These are phyloP conservation scores for Sarocladium oryzae DNA, from an alignment of 2,329 filamentous ascomycete species.

Conservation along the genomic window DNA sequence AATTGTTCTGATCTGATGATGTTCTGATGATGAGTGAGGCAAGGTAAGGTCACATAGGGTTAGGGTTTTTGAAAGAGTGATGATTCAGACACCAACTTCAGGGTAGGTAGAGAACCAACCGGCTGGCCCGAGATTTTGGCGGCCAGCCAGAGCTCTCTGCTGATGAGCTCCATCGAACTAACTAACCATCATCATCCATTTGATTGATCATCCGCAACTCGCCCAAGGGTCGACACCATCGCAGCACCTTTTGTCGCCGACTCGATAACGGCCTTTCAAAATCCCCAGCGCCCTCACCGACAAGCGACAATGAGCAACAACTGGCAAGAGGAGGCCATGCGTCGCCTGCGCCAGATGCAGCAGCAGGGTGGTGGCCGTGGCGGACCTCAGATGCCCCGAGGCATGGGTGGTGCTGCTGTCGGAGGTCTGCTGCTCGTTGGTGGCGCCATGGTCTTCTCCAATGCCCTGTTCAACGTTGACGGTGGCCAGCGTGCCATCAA, in stretches of 20 bases:
- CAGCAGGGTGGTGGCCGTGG: conserved; percentile 37
- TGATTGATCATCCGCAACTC: too few species aligned
- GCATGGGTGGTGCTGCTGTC: conserved; percentile 32
- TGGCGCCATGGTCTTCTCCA: conserved; percentile 46
- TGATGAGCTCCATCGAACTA: conserved; percentile 2
- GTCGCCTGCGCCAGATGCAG: conserved; percentile 43
- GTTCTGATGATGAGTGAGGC: too few species aligned
- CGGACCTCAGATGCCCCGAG: conserved; percentile 35
- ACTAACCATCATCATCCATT: conserved; percentile 5
- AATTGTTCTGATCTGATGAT: too few species aligned
- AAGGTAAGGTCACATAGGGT: too few species aligned
- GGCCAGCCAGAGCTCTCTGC: conserved; percentile 4
- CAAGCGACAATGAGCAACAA: conserved; percentile 20
- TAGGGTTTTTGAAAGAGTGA: too few species aligned
- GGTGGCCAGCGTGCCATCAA: conserved; percentile 99
- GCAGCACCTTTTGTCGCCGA: background rate
- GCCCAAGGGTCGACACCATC: conserved; percentile 2
- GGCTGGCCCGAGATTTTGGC: conserved; percentile 7
- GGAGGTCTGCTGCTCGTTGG: conserved; percentile 39
- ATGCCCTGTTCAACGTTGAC: conserved; percentile 75
- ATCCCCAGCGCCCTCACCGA: conserved; percentile 11
- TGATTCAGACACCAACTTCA: too few species aligned
- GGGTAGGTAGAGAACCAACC: background rate
- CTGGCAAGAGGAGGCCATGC: conserved; percentile 45
- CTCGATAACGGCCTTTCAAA: background rate